Evolutionary conservation across 352 stramenopile species (phyloP), one percentile per base, ranked within the genome.

Genomic region (Globisporangium barbulae): DNA sequence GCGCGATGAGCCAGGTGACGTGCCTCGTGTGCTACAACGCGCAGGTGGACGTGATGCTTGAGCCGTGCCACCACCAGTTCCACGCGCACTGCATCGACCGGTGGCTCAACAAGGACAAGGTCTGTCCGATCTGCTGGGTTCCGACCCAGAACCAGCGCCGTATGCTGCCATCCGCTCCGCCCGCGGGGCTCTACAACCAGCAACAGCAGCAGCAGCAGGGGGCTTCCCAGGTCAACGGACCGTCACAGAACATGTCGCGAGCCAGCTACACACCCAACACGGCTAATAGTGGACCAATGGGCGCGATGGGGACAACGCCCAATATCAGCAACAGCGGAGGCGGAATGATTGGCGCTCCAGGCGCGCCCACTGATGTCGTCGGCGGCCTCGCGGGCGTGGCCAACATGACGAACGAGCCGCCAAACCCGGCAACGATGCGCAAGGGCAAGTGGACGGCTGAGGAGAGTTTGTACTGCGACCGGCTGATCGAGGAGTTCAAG

Each of bases 401-500:
- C 3, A 64, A 61, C 35, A 63, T 65, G 5, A 41, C 65, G 5
- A 45, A 56, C 25, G 65, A 61, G 42, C 45, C 42, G 13, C 41
- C 42, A 22, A 62, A 61, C 39, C 63, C 69, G 7, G 63, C 68
- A 21, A 71, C 69, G 12, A 93, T 98, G 69, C 81, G 97, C 35
- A 90, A 97, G 58, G 97, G 97, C 53, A 99, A 99, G 78, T 99
- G 96, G 96, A 99, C 96, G 21, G 65, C 83, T 1, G 96, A 99
- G 70, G 97, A 99, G 74, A 97, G 98, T 73, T 85, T 92, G 13
- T 99, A 99, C 73, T 98, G 96, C 53, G 98, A 98, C 72, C 88
- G 96, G 17, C 78, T 99, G 19, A 98, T 97, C 47, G 89, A 98
- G 70, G 96, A 99, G 71, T 99, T 99, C 72, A 99, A 99, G 73